phyloP scores from a whole-genome alignment of 805 yeast genomes.

The Metschnikowia henanensis region DNA sequence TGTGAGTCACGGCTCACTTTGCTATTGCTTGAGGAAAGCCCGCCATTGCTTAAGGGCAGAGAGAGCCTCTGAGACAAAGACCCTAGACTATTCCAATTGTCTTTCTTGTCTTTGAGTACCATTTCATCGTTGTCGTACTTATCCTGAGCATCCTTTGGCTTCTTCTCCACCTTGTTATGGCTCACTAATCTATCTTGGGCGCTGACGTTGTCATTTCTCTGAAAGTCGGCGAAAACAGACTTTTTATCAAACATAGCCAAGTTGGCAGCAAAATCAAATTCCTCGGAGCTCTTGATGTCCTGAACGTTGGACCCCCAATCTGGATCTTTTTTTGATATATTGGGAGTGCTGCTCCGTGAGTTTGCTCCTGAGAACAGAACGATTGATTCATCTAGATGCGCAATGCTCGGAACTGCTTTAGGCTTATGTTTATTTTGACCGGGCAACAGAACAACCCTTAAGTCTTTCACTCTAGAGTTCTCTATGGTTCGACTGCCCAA shows the following conservation, averaged over 20 bases:
- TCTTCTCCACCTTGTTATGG: slow-evolving; percentile 54
- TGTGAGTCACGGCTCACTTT: slow-evolving; percentile 9
- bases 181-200: slow-evolving; percentile 70
- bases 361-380: slow-evolving; percentile 18
- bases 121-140: slow-evolving; percentile 73
- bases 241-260: slow-evolving; percentile 80
- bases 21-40: slow-evolving; percentile 1
- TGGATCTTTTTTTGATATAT: slow-evolving; percentile 20
- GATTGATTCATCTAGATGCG: slow-evolving; percentile 30
- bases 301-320: slow-evolving; percentile 51
- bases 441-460: slow-evolving; percentile 59
- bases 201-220: slow-evolving; percentile 57
- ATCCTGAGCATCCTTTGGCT: slow-evolving; percentile 42
- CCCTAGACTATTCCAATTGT: slow-evolving; percentile 55
- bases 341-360: slow-evolving; percentile 17
- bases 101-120: slow-evolving; percentile 50
- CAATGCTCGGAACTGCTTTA: slow-evolving; percentile 4
- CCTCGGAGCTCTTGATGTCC: slow-evolving; percentile 48
- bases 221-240: slow-evolving; percentile 76
- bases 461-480: slow-evolving; percentile 48
- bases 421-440: slow-evolving; percentile 17
- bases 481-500: slow-evolving; percentile 25
- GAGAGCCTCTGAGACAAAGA: slow-evolving; percentile 14
- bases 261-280: slow-evolving; percentile 85
- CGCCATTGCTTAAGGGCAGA: slow-evolving; percentile 15